Base-by-base conservation (phyloP, 129 eudicot genomes). In the Solidago caesia region DNA sequence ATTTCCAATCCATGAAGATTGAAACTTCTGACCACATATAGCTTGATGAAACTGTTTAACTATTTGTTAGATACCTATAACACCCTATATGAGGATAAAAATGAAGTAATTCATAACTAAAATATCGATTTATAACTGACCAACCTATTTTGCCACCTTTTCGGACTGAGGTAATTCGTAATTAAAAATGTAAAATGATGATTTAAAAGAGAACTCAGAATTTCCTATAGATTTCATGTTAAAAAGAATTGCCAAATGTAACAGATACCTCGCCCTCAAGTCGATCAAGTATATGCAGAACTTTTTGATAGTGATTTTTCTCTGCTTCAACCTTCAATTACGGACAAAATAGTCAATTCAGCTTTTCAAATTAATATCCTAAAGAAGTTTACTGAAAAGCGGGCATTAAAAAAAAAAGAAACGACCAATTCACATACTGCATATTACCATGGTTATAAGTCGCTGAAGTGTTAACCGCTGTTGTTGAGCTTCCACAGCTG, bases 401-500 rank as follows among this genome's bases (percentile, higher is more conserved):
- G 60, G 8, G 0, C 11, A 33, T 27, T 45, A 61, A 61, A 61
- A 29, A 59, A 3, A n/a, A 70, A 70, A n/a, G 6, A 59, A 45
- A n/a, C 46, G 52, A 9, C 8, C 1, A 39, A 43, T 45, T 42
- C 6, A 27, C 13, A 39, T 26, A 65, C 51, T 56, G 25, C 11
- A 67, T 21, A 60, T 70, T 85, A 88, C 98, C 98, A 88, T 86
- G 85, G 91, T 47, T 72, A 90, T 85, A 65, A 93, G 91, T 43
- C 96, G 83, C 60, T 90, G 98, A 60, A 86, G 96, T 11, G 98
- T 93, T 83, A 90, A 83, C 67, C 92, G 88, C 71, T 93, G 98
- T 61, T 93, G 98, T 79, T 93, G 98, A 81, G 81, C 84, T 83
- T 93, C 98, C 33, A 93, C 98, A 69, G 95, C 96, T 83, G 92